Conservation (phyloP, 73 alveolate species). For the Stentor roeselii region DNA sequence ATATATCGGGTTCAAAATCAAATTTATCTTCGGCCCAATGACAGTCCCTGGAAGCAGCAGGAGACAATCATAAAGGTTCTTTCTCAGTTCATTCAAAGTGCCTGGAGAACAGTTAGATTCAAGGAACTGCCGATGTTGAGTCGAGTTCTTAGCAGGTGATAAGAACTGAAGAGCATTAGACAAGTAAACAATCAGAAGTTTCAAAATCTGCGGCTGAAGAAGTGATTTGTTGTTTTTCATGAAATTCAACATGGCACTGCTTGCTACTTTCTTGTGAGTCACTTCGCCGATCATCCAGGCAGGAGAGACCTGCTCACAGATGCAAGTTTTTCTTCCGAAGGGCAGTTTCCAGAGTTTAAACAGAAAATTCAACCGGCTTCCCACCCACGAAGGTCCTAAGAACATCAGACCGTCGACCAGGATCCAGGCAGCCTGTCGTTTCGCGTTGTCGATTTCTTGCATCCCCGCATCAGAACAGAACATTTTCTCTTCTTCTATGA, state of each 20-base stretch:
- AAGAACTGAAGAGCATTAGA: slow-evolving; percentile 17
- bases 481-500: not conserved
- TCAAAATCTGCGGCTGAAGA: slow-evolving; percentile 10
- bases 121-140: not conserved
- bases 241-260: slow-evolving; percentile 6
- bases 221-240: slow-evolving; percentile 2
- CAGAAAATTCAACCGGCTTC: not conserved
- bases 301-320: not conserved
- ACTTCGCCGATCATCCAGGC: not conserved
- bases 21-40: not conserved
- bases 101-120: not conserved
- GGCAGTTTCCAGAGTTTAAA: slow-evolving; percentile 9
- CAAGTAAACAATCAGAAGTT: not conserved
- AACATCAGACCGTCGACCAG: slow-evolving; percentile 19
- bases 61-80: slow-evolving; percentile 9
- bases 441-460: slow-evolving; percentile 14
- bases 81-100: slow-evolving; percentile 1
- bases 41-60: not conserved
- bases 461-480: not conserved
- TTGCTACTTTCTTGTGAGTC: slow-evolving; percentile 12
- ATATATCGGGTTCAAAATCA: not conserved
- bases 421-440: slow-evolving; percentile 22
- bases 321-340: slow-evolving; percentile 16
- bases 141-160: slow-evolving; percentile 17
- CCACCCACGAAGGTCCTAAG: slow-evolving; percentile 22